Evolutionary conservation across 2,329 filamentous ascomycete species (phyloP), one percentile per base, ranked within the genome.

Genomic region (Colletotrichum lindemuthianum): DNA sequence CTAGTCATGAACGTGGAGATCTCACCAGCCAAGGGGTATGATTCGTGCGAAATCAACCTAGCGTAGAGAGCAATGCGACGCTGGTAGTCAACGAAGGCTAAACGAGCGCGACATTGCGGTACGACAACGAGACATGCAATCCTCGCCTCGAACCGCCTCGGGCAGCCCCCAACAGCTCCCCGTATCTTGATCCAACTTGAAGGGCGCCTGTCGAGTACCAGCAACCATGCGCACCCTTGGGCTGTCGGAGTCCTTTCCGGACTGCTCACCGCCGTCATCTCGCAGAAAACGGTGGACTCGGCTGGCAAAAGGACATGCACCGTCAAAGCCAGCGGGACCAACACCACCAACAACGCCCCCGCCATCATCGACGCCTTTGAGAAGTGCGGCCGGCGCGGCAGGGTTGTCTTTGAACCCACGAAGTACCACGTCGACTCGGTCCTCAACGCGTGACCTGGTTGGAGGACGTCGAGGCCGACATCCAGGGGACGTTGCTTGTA

Each of bases 311-410:
- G 72, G 50, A 59, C 75, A 10, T 72, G 74, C 68, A 61, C 74
- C 53, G 50, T 77, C 45, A 9, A 70, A 34, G 73, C 74, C 2
- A 15, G 68, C 36, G 33, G 41, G n/a, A 63, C 16, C 12, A 44
- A 71, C 13, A 70, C 69, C 1, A 69, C 67, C 13, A 75, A 78
- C 51, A 74, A 77, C 48, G 73, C 72, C 3, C 71, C 69, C 0
- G 68, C 68, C 13, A 76, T 78, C 33, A 66, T 72, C 40, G 52
- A 73, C 7, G 74, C 75, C 1, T 73, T 78, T 57, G 73, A 72
- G 41, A 41, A 67, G 2, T 77, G 75, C 53, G 70, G 69, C 6
- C 57, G 49, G 10, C 70, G 70, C 16, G 69, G 71, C 10, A 66
- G 74, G 33, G 69, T 77, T 10, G 71, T 75, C 40, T 68, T 78